Evolutionary conservation across 306 rosid species (phyloP).

Genomic region (Lupinus albus): DNA sequence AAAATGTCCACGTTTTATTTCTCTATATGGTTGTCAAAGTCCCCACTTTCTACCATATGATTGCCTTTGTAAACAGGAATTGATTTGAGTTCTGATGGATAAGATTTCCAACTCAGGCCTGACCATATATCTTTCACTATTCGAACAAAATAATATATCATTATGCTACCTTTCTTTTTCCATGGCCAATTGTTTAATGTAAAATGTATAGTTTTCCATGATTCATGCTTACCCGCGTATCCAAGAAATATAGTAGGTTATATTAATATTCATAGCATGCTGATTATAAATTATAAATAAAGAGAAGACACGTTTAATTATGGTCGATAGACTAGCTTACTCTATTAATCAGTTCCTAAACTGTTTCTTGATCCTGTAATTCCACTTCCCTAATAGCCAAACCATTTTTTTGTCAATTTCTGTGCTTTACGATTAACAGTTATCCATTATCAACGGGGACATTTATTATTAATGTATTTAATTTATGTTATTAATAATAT

Average conservation of each 20-base stretch:
- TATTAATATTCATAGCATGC: neutral
- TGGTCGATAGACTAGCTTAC: too few relatives aligned
- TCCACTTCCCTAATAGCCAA: too few relatives aligned
- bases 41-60: slow-evolving; percentile 36
- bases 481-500: too few relatives aligned
- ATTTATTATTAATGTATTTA: too few relatives aligned
- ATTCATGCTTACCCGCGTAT: slow-evolving; percentile 1
- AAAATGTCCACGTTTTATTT: slow-evolving; percentile 26
- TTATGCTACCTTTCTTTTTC: neutral
- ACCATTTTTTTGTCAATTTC: too few relatives aligned
- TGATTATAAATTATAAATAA: too few relatives aligned
- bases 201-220: neutral
- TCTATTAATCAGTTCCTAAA: too few relatives aligned
- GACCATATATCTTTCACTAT: neutral
- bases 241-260: neutral
- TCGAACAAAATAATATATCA: too few relatives aligned
- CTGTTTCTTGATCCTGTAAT: too few relatives aligned
- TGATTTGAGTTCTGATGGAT: slow-evolving; percentile 26
- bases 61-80: slow-evolving; percentile 21
- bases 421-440: too few relatives aligned
- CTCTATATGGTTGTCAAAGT: slow-evolving; percentile 24
- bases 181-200: slow-evolving; percentile 18
- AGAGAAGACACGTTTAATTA: too few relatives aligned
- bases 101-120: slow-evolving; percentile 48
- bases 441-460: too few relatives aligned